Evolutionary conservation across 2,329 filamentous ascomycete species (phyloP).

Genomic region (Lasiodiplodia theobromae): DNA sequence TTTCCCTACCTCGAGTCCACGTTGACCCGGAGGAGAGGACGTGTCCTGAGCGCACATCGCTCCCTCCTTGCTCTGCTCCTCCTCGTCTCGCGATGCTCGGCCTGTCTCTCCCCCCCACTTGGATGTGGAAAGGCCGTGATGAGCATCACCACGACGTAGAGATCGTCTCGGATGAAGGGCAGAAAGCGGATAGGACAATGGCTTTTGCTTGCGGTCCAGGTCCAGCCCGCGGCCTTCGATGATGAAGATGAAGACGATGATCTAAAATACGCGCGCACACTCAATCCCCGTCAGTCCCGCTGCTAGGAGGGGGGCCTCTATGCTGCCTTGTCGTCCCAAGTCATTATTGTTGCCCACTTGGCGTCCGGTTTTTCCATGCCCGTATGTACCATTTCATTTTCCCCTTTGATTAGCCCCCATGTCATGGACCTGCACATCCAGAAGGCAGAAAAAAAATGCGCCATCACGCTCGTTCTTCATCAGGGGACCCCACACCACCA

Average conservation of each 20-base stretch:
- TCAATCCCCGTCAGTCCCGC: neutral
- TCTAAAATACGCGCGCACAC: neutral
- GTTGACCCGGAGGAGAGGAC: neutral
- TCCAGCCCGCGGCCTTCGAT: neutral
- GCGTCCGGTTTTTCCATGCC: neutral
- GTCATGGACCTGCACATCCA: neutral
- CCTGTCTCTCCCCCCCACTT: neutral
- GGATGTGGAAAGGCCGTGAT: neutral
- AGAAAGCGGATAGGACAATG: neutral
- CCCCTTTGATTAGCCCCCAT: neutral
- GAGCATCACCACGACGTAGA: neutral
- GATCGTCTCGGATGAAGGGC: neutral
- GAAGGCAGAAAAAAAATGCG: neutral
- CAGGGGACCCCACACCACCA: slow-evolving; percentile 13
- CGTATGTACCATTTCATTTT: neutral
- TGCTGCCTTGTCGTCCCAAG: neutral
- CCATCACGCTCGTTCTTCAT: neutral
- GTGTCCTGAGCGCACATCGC: neutral
- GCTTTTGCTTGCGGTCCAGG: neutral
- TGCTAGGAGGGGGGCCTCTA: neutral
- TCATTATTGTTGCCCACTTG: neutral
- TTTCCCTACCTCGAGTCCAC: neutral
- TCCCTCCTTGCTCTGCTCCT: neutral
- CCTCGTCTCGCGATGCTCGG: neutral
- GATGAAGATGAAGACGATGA: neutral